Base-by-base conservation (phyloP, 352 stramenopile species). In the Phytophthora rubi region DNA sequence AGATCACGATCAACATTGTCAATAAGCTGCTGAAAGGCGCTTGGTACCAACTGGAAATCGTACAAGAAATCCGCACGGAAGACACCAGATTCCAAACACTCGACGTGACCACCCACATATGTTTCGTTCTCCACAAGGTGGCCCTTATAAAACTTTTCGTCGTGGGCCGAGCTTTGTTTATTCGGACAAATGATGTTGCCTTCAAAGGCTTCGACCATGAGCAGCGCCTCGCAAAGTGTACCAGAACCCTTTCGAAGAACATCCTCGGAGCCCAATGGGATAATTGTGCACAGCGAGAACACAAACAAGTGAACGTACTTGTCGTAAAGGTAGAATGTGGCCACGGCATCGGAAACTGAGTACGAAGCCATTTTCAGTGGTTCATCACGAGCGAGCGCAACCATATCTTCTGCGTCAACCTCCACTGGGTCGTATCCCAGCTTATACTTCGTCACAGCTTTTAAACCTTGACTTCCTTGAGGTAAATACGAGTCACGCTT, bases 261-360 rank as follows among this genome's bases (percentile, higher is more conserved):
- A 80, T 99, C 98, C 79, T 99, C 98, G 4, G 95, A 89, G 21
- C 92, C 92, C 64, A 99, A 85, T 4, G 98, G 98, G 81, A 99
- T 99, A 72, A 99, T 98, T 2, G 98, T 99, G 73, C 97, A 99
- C 49, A 99, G 85, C 53, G 94, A 99, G 78, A 99, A 99, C 57
- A 99, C 98, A 76, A 99, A 99, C 60, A 99, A 76, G 73, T 99
- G 97, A 32, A 99, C 97, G 70, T 99, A 99, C 70, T 99, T 99
- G 66, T 98, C 97, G 78, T 99, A 99, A 15, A 99, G 79, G 77
- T 99, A 99, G 76, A 99, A 99, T 0, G 98, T 99, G 1, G 98
- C 97, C 10, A 99, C 97, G n/a, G 98, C 98, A 84, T 99, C 98
- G 16, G 97, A 99, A n/a, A 99, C 98, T 16, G 97, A 99, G 82